Base-by-base conservation (phyloP, 2,329 filamentous ascomycete genomes). In the Pyrenochaeta sp. region DNA sequence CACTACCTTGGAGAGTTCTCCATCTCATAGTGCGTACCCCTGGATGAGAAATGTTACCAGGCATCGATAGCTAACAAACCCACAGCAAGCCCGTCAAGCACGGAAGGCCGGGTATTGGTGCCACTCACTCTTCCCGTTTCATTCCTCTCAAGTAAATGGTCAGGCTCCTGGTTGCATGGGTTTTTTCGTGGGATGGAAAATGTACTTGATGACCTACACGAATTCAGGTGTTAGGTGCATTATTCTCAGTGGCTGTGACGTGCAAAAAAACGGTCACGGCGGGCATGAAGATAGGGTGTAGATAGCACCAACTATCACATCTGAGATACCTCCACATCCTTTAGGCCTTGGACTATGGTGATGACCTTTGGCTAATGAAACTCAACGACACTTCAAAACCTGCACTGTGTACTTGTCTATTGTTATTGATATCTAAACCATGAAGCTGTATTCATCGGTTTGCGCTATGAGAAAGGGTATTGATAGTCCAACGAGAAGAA, bases 101-200 rank as follows among this genome's bases (percentile, higher is more conserved):
- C 89, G 94, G 94, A 87, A 85, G 94, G 80, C 94, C 94, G 74
- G 94, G 94, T 97, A 99, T 99, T 75, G 94, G 94, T 95, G 94
- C 94, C 74, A 99, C 94, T 71, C 92, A 99, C 89, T 97, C 93
- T 83, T 99, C 94, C 80, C 91, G 94, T 87, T 99, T 99, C 89
- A 99, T 99, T 85, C 94, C 94, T 79, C 89, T 99, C 79, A 99
- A 99, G 86, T 97, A 96, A 74, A 69, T 63, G 61, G 61, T 67
- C 49, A 68, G 65, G 66, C 63, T 65, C 61, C 59, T 58, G 67
- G 65, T 66, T 71, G 65, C 67, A 71, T 70, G 69, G 67, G 63
- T 65, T 62, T 50, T 67, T 68, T 65, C 47, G 60, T 60, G 60
- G 62, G 60, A 53, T 48, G 60, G 53, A 65, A 62, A 61, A 64